Conservation (phyloP, 352 stramenopile genomes). For the Pythium plurisporium region DNA sequence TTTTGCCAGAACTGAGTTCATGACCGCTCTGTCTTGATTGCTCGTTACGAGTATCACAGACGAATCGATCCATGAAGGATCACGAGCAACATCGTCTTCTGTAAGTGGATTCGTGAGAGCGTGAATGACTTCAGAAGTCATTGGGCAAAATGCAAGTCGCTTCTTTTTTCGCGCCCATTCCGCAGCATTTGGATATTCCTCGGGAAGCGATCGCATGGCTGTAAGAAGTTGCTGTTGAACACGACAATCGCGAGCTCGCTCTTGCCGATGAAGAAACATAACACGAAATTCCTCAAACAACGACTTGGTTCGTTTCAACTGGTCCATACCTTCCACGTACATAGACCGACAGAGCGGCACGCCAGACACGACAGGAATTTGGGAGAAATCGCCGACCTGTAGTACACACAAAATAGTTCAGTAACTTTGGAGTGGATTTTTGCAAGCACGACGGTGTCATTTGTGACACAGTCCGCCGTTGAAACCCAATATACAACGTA, state of each 20-base stretch:
- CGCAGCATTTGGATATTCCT: neutral
- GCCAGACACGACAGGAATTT: neutral
- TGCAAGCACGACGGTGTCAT: too few relatives aligned
- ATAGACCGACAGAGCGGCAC: neutral
- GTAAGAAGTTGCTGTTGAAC: neutral
- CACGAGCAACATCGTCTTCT: neutral
- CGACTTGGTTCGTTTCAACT: neutral
- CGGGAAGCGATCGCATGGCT: neutral
- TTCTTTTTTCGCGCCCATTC: neutral
- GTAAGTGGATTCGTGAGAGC: neutral
- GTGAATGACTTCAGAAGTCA: neutral
- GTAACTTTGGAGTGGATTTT: too few relatives aligned
- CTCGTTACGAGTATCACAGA: neutral
- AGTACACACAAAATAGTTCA: too few relatives aligned
- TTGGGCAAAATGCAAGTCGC: neutral
- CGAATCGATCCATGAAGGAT: neutral
- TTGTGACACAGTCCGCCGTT: too few relatives aligned
- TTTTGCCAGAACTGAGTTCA: too few relatives aligned
- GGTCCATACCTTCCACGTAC: neutral
- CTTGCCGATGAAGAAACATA: neutral
- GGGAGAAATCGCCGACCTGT: conserved; percentile 9
- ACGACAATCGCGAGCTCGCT: neutral
- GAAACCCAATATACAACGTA: neutral
- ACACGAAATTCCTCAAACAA: neutral
- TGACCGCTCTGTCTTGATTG: neutral